Conservation (phyloP, 2,329 filamentous ascomycete genomes). For the Trichoderma cornu-damae region DNA sequence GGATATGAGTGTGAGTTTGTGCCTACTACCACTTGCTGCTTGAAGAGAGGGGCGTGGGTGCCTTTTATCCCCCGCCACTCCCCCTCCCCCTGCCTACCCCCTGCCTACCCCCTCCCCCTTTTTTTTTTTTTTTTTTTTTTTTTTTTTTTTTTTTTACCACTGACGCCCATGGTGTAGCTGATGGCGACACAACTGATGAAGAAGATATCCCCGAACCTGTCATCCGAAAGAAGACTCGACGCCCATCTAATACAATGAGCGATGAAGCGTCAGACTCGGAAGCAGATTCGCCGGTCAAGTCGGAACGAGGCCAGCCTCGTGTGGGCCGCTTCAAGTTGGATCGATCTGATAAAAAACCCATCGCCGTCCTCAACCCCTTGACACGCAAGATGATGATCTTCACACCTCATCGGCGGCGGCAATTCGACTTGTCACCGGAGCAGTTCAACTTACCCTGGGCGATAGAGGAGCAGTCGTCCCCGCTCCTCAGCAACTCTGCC, state of each 20-base stretch:
- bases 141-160: too few relatives aligned
- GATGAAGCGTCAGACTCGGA: slow-evolving; percentile 48
- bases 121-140: too few relatives aligned
- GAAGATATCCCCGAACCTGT: slow-evolving; percentile 52
- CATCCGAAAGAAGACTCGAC: slow-evolving; percentile 44
- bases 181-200: slow-evolving; percentile 59
- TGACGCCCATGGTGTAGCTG: slow-evolving; percentile 43
- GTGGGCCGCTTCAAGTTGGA: slow-evolving; percentile 52
- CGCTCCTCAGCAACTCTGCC: slow-evolving; percentile 61
- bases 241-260: slow-evolving; percentile 33
- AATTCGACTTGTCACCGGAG: slow-evolving; percentile 51
- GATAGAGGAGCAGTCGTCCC: slow-evolving; percentile 41
- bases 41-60: slow-evolving; percentile 14
- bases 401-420: slow-evolving; percentile 47
- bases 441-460: slow-evolving; percentile 48
- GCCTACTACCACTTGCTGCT: too few relatives aligned
- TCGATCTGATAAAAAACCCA: slow-evolving; percentile 50
- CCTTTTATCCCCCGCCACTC: too few relatives aligned
- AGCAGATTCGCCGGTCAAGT: slow-evolving; percentile 42
- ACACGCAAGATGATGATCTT: slow-evolving; percentile 61
- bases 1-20: slow-evolving; percentile 59
- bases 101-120: too few relatives aligned
- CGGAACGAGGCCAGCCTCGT: slow-evolving; percentile 48
- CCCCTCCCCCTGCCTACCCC: too few relatives aligned
- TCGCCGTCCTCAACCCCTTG: slow-evolving; percentile 53